Evolutionary conservation across 2,329 filamentous ascomycete genomes (phyloP).

Genomic region (Ambrosiella cleistominuta): DNA sequence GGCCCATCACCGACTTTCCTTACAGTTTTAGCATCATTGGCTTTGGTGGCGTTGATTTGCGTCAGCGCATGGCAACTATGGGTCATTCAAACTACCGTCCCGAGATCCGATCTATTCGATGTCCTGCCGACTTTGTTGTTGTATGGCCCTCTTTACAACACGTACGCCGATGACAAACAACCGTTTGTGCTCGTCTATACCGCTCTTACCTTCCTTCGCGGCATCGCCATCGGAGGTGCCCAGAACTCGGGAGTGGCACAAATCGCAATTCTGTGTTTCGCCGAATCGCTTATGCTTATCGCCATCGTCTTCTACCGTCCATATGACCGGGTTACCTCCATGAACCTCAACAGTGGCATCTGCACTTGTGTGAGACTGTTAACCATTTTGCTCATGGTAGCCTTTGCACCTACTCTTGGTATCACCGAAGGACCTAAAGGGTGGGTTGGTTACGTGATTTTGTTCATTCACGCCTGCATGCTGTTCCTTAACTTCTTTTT

Average conservation of each 20-base stretch:
- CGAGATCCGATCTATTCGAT: constrained; percentile 78
- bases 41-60: constrained; percentile 53
- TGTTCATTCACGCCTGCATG: constrained; percentile 70
- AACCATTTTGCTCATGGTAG: constrained; percentile 56
- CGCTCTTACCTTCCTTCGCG: constrained; percentile 66
- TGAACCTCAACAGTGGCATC: constrained; percentile 88
- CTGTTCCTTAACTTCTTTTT: constrained; percentile 85
- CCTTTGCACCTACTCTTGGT: constrained; percentile 70
- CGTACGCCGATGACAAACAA: constrained; percentile 83
- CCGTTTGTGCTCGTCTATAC: constrained; percentile 80
- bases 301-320: constrained; percentile 80
- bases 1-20: constrained; percentile 48
- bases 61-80: constrained; percentile 66
- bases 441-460: constrained; percentile 87
- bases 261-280: constrained; percentile 79
- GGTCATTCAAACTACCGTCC: constrained; percentile 63
- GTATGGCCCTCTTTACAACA: constrained; percentile 93
- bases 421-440: constrained; percentile 66
- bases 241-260: constrained; percentile 89
- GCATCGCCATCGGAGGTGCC: constrained; percentile 78
- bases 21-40: constrained; percentile 56
- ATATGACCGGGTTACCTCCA: constrained; percentile 79
- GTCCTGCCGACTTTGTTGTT: constrained; percentile 75
- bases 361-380: constrained; percentile 64
- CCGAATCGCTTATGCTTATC: constrained; percentile 77